phyloP scores from a whole-genome alignment of 805 yeast genomes.

The Yamadazyma sp. region DNA sequence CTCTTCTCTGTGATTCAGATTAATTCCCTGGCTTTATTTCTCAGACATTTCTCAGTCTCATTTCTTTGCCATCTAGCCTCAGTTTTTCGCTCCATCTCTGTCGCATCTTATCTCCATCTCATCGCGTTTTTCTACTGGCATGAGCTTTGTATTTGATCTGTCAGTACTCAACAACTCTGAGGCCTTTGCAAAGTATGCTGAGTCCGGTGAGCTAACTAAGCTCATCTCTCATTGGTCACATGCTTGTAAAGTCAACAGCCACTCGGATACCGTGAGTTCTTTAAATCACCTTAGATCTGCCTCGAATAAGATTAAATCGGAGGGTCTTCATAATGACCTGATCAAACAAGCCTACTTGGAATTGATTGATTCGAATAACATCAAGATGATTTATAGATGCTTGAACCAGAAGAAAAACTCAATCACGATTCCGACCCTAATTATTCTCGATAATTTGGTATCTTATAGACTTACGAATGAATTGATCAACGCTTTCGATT shows the following conservation, averaged over 20 bases:
- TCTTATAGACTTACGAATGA: conserved; percentile 14
- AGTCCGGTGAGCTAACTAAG: conserved; percentile 5
- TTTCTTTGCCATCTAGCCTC: no score
- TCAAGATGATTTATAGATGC: conserved; percentile 67
- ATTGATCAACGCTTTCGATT: conserved; percentile 66
- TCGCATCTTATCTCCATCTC: conserved; percentile 8
- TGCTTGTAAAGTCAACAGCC: conserved; percentile 8
- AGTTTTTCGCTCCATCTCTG: neutral
- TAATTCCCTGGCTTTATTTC: no score
- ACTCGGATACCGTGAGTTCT: conserved; percentile 1
- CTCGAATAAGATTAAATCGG: conserved; percentile 4
- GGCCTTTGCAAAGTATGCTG: neutral
- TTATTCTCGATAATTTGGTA: conserved; percentile 46
- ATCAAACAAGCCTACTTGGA: conserved; percentile 36
- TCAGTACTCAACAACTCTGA: conserved; percentile 4
- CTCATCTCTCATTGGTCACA: conserved; percentile 7
- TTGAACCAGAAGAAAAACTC: conserved; percentile 57
- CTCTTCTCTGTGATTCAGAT: no score
- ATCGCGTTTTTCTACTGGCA: neutral
- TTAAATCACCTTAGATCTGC: conserved; percentile 3
- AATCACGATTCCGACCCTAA: conserved; percentile 61
- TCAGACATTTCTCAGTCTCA: no score
- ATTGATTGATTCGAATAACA: conserved; percentile 50
- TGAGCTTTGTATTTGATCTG: conserved; percentile 3
- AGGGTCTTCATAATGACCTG: conserved; percentile 6